Percentiles rank a stretch among this genome's conserved stretches.
These are phyloP conservation scores for Komagataella phaffii DNA, from an alignment of 805 yeast species.

Conservation along the genomic window DNA sequence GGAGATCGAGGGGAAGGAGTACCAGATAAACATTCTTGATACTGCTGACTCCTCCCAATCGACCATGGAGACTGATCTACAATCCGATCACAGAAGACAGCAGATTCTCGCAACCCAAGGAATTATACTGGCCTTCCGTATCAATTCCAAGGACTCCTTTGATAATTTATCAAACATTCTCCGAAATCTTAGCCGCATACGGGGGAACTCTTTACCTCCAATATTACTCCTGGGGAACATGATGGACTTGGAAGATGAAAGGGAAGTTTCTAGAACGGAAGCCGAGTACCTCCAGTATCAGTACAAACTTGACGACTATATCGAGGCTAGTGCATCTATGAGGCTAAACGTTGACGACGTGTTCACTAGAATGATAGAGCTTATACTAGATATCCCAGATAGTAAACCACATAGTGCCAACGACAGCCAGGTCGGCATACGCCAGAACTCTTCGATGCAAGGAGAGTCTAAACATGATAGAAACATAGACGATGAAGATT, in stretches of 20 bases:
- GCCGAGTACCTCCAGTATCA: constrained; percentile 13
- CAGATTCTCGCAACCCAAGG: constrained; percentile 26
- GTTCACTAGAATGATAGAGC: constrained; percentile 1
- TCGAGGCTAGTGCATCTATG: constrained; percentile 1
- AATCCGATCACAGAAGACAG: constrained; percentile 1
- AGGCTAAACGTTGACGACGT: constrained; percentile 1
- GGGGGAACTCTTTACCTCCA: constrained; percentile 18
- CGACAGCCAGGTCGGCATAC: neutral
- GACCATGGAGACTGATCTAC: neutral
- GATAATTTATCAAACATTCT: constrained; percentile 18
- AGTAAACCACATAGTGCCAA: neutral
- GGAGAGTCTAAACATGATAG: neutral
- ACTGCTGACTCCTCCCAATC: constrained; percentile 34
- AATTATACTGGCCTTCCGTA: constrained; percentile 34
- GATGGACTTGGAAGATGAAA: constrained; percentile 58
- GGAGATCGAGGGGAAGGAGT: constrained; percentile 22
- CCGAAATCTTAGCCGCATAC: constrained; percentile 68
- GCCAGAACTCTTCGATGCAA: neutral
- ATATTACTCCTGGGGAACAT: constrained; percentile 63
- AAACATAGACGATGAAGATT: neutral
- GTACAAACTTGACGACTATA: neutral
- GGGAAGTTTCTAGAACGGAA: constrained; percentile 62
- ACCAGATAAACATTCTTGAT: constrained; percentile 45
- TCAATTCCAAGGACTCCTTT: constrained; percentile 33
- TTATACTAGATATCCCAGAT: neutral